These are phyloP conservation scores for Saturnispora halmiae DNA, from an alignment of 805 yeast species.

Conservation along the genomic window DNA sequence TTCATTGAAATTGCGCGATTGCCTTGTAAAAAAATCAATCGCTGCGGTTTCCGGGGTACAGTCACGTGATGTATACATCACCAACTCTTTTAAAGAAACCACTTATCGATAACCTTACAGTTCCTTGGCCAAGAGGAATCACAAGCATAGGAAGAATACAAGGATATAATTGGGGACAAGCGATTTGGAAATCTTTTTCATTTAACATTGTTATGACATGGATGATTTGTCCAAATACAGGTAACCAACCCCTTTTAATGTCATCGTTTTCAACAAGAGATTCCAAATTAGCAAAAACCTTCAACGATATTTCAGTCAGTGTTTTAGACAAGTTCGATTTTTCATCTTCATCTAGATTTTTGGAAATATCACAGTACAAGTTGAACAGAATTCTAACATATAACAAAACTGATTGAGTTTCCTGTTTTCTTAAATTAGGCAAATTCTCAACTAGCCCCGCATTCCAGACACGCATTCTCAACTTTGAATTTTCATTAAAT, in stretches of 20 bases:
- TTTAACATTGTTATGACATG: slow-evolving; percentile 76
- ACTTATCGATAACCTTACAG: slow-evolving; percentile 52
- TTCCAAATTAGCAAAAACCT: slow-evolving; percentile 61
- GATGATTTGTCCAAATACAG: slow-evolving; percentile 81
- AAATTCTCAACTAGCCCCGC: slow-evolving; percentile 87
- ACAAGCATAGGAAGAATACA: slow-evolving; percentile 51
- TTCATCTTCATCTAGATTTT: slow-evolving; percentile 39
- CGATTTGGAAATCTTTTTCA: slow-evolving; percentile 53
- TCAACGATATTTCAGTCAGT: slow-evolving; percentile 59
- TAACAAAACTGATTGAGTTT: slow-evolving; percentile 82
- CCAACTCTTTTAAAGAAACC: slow-evolving; percentile 49
- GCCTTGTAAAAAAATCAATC: not conserved
- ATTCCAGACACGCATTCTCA: slow-evolving; percentile 82
- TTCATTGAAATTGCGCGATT: not conserved
- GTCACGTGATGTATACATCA: slow-evolving; percentile 26
- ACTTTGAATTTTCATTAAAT: slow-evolving; percentile 81
- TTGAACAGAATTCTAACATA: slow-evolving; percentile 73
- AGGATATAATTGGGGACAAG: slow-evolving; percentile 53
- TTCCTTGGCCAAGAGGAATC: slow-evolving; percentile 20
- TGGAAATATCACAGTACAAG: slow-evolving; percentile 59
- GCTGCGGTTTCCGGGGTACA: slow-evolving; percentile 10
- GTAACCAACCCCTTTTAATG: slow-evolving; percentile 80
- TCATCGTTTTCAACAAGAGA: slow-evolving; percentile 71
- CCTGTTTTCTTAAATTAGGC: slow-evolving; percentile 88
- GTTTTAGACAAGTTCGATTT: slow-evolving; percentile 43